Base-by-base conservation (phyloP, 768 basidiomycete genomes). In the Boletus sp. region DNA sequence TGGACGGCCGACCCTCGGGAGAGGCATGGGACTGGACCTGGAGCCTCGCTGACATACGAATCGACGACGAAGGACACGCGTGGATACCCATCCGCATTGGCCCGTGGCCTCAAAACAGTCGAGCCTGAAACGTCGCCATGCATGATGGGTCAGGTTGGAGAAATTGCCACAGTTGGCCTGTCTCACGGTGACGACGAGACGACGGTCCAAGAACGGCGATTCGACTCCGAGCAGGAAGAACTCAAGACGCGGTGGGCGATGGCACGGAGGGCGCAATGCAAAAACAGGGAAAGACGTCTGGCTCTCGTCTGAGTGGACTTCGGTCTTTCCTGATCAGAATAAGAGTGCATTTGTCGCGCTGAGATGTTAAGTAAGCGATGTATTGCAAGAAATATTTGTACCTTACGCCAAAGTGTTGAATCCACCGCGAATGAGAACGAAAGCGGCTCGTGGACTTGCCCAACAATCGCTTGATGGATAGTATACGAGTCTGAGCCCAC, bases 161-260 rank as follows among this genome's bases (percentile, higher is more conserved):
- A 41, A 29, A 33, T 10, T 8, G 14, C 21, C 14, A 27, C 21
- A 4, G 33, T 38, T 34, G 11, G 19, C 19, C 32, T 0, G 21
- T 30, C 44, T 47, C 23, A 10, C 9, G 23, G 13, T 27, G 21
- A 46, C n/a, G n/a, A n/a, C 10, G 35, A 25, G 11, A 29, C 8
- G n/a, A 43, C 4, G 32, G 35, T 6, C 4, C 47, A 32, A 32
- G 53, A 37, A 7, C 29, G 38, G 8, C 47, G 8, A 41, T 17
- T 53, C 50, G 7, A 23, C 29, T 54, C 41, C 13, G 37, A 48
- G 43, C 55, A 63, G 21, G 53, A 60, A 29, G 51, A 53, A 21
- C 47, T 57, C 49, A 33, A 40, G 19, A n/a, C 23, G 6, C 43
- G 17, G 23, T 64, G 62, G 63, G 7, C 49, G 23, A 39, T 4